These are phyloP conservation scores for Salvia splendens DNA, from an alignment of 257 asterid species.

Conservation along the genomic window DNA sequence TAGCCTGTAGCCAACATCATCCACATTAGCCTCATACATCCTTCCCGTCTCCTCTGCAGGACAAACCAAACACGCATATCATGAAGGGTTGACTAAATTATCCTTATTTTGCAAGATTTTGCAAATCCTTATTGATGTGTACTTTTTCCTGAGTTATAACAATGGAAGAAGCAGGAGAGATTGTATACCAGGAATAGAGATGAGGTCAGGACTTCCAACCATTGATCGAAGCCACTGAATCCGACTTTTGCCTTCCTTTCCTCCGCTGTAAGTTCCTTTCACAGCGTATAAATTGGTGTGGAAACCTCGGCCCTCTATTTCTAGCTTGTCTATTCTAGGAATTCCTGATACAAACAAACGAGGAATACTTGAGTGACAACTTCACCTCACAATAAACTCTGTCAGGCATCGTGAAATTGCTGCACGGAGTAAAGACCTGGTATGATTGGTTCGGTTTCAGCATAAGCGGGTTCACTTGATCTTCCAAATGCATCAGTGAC, in stretches of 20 bases:
- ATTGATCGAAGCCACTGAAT: slow-evolving; percentile 98
- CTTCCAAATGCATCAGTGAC: slow-evolving; percentile 91
- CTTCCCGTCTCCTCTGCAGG: slow-evolving; percentile 95
- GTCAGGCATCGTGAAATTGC: too few species aligned
- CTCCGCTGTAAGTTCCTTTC: slow-evolving; percentile 85
- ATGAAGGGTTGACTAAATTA: too few species aligned
- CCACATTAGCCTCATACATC: slow-evolving; percentile 99
- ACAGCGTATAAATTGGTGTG: slow-evolving; percentile 94
- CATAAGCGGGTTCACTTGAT: slow-evolving; percentile 76
- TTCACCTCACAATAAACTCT: background rate
- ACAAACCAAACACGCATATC: background rate
- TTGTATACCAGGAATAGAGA: slow-evolving; percentile 78
- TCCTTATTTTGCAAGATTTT: background rate
- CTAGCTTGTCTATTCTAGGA: slow-evolving; percentile 88
- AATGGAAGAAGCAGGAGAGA: slow-evolving; percentile 10
- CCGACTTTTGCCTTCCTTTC: slow-evolving; percentile 94
- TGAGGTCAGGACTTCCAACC: slow-evolving; percentile 99
- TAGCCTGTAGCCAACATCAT: slow-evolving; percentile 93
- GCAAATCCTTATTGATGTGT: background rate
- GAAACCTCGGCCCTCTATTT: slow-evolving; percentile 97
- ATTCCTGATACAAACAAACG: slow-evolving; percentile 53
- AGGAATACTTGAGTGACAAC: slow-evolving; percentile 3
- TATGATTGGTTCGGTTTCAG: slow-evolving; percentile 69
- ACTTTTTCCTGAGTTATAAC: background rate
- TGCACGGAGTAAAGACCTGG: slow-evolving; percentile 61